phyloP scores from a whole-genome alignment of 768 basidiomycete species.

The Rhodotorula paludigena region DNA sequence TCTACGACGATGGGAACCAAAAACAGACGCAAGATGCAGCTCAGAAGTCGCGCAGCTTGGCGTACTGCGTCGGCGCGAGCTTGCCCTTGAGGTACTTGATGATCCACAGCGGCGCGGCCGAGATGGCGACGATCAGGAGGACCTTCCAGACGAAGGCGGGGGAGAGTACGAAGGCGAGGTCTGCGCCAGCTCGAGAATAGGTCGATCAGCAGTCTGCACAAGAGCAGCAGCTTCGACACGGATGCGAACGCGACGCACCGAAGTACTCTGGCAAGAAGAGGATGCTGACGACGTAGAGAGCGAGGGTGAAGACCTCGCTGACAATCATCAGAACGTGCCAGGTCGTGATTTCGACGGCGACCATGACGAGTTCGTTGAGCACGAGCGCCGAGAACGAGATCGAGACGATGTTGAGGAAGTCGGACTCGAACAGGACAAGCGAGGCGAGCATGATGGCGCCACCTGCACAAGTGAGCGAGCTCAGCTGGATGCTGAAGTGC shows the following conservation, averaged over 20 bases:
- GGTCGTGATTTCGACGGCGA: constrained; percentile 92
- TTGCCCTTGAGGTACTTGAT: constrained; percentile 80
- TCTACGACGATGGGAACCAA: background rate
- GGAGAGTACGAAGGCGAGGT: constrained; percentile 86
- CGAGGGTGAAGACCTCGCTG: constrained; percentile 79
- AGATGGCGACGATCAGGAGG: constrained; percentile 87
- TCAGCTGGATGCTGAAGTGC: too few relatives aligned
- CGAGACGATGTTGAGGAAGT: constrained; percentile 95
- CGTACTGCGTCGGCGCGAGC: constrained; percentile 85
- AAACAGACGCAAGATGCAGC: rapidly evolving
- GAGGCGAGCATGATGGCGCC: constrained; percentile 99
- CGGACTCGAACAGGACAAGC: constrained; percentile 88
- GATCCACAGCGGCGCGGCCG: constrained; percentile 82
- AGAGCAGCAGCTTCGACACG: background rate
- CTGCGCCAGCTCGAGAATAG: too few relatives aligned
- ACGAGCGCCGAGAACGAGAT: constrained; percentile 96
- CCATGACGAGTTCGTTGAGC: constrained; percentile 97
- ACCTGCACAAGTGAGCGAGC: constrained; percentile 52
- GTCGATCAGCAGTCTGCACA: too few relatives aligned
- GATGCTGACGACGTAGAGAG: constrained; percentile 84
- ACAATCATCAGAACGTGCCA: constrained; percentile 97
- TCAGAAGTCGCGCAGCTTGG: constrained; percentile 58
- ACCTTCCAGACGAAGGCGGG: constrained; percentile 88
- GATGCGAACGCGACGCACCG: constrained; percentile 55
- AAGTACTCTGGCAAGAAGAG: constrained; percentile 94